Base-by-base conservation (phyloP, 495 filamentous ascomycete species). In the Extremus antarcticus region DNA sequence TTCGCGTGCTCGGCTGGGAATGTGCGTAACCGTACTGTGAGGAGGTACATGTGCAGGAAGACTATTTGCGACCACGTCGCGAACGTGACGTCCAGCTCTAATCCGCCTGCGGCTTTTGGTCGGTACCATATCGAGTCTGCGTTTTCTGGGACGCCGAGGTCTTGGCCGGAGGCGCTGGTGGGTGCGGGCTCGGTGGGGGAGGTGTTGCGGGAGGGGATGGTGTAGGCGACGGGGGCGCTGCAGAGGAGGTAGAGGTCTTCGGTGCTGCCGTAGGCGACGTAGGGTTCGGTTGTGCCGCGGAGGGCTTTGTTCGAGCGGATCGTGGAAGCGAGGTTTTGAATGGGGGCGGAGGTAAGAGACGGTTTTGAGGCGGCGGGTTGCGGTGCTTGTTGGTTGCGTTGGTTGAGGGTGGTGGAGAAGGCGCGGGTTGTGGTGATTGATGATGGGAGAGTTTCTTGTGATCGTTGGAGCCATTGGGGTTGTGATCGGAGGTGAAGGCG, bases 31-130 rank as follows among this genome's bases (percentile, higher is more conserved):
- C 91, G 85, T n/a, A 86, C 84, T n/a, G 85, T 84, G 40, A 96
- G 69, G 49, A 95, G 78, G 74, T 94, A 96, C 82, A 97, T 86
- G 73, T 98, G 90, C 15, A 97, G 78, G 73, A 97, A 89, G 19
- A 90, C 90, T 40, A 97, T 81, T 66, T 96, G 92, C 7, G 94
- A 84, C 94, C 92, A 98, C 47, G 87, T 90, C 55, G 79, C 86
- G 72, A 98, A 98, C 0, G 88, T 98, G 1, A 88, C 86, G 21
- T 72, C 68, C 25, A 95, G 79, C 15, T 76, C 79, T 50, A 90
- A 61, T 63, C 62, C 72, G 2, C 50, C 57, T 7, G 22, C 2
- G 2, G 20, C 21, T 48, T 53, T 54, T 2, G 58, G 25, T 17
- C 81, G 69, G 70, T 91, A 88, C 92, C 92, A 95, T 81, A 83